Evolutionary conservation across 192 early-diverging fungal genomes (phyloP).

Genomic region (Rhizophlyctis rosea): DNA sequence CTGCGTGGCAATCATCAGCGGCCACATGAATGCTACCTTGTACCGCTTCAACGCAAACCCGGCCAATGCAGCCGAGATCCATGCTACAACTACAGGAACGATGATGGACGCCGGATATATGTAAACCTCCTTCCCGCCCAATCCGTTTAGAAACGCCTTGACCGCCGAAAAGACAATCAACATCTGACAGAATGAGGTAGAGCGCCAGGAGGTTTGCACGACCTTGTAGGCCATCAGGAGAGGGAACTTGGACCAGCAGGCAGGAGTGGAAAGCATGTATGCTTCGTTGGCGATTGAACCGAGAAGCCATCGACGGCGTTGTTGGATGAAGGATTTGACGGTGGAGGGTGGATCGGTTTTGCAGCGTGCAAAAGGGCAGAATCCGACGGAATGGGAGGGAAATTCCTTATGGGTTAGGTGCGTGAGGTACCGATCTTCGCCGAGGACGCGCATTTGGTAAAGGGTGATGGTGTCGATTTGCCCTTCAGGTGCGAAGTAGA

Average conservation of each 20-base stretch:
- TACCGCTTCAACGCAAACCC: no score
- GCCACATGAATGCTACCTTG: no score
- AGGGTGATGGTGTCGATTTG: constrained; percentile 43
- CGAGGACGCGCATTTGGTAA: constrained; percentile 38
- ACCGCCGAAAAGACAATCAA: no score
- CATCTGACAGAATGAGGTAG: no score
- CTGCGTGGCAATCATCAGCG: no score
- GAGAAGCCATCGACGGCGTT: constrained; percentile 42
- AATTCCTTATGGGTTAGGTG: constrained; percentile 37
- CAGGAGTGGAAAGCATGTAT: constrained; percentile 10
- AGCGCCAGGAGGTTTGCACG: constrained; percentile 16
- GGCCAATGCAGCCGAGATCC: no score
- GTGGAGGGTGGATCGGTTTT: constrained; percentile 46
- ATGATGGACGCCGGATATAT: no score
- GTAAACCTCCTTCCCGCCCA: no score
- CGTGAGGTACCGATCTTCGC: constrained; percentile 49
- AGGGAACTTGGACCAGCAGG: constrained; percentile 16
- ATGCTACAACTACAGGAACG: no score
- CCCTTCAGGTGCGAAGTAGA: constrained; percentile 34
- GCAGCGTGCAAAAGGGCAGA: constrained; percentile 36
- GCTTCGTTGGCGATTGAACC: constrained; percentile 30
- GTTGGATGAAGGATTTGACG: constrained; percentile 36
- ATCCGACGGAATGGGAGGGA: constrained; percentile 33
- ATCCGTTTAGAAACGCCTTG: no score
- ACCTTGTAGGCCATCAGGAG: constrained; percentile 27